Evolutionary conservation across 345 rosid genomes (phyloP).

Genomic region (Eucalyptus regnans): DNA sequence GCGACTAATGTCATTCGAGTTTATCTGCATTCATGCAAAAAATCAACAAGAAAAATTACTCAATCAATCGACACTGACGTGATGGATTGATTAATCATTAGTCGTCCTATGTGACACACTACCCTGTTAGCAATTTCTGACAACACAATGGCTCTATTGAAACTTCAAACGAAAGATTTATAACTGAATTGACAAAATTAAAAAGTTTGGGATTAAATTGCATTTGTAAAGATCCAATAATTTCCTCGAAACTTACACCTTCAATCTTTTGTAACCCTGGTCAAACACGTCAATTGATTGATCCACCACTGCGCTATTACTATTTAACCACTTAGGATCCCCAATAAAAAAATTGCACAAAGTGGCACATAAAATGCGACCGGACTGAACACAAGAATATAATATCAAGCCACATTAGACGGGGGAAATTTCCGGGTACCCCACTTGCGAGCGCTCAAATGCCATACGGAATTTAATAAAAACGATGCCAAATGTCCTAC

Average conservation of each 20-base stretch:
- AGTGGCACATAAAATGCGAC: neutral
- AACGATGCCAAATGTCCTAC: neutral
- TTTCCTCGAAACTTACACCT: neutral
- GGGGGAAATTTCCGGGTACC: neutral
- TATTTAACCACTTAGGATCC: neutral
- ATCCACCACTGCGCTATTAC: neutral
- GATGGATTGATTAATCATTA: accelerated
- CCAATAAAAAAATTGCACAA: neutral
- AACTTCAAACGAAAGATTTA: accelerated
- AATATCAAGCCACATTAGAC: neutral
- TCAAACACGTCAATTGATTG: neutral
- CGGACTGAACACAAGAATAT: neutral
- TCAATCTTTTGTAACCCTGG: neutral
- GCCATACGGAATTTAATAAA: neutral
- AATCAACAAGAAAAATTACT: accelerated
- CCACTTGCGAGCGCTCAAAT: neutral
- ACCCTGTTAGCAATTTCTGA: neutral
- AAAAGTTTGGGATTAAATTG: accelerated
- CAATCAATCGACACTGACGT: accelerated
- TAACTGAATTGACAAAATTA: accelerated
- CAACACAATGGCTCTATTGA: neutral
- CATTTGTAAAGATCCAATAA: accelerated
- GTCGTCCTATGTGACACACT: accelerated
- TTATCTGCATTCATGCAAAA: neutral
- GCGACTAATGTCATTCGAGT: accelerated